phyloP scores from a whole-genome alignment of 306 rosid species.

The Myrica gale region DNA sequence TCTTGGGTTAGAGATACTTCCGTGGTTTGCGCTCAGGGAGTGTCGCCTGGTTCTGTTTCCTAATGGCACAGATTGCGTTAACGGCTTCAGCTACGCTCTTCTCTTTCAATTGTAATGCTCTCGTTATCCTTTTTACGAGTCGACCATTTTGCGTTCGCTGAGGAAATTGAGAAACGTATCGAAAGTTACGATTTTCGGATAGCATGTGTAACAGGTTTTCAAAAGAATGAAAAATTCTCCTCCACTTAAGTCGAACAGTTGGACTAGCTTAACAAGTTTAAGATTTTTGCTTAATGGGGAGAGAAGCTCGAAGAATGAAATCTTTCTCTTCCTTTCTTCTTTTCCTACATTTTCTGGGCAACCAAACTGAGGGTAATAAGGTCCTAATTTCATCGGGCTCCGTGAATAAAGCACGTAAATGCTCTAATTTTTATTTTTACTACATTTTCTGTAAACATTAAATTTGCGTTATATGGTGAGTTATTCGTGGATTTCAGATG shows the following conservation, averaged over 20 bases:
- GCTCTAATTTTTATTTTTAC: too few relatives aligned
- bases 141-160: too few relatives aligned
- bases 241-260: not conserved
- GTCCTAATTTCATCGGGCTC: too few relatives aligned
- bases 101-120: constrained; percentile 42
- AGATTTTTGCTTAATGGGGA: not conserved
- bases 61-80: constrained; percentile 40
- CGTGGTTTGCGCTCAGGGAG: not conserved
- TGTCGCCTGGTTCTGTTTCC: not conserved
- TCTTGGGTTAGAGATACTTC: not conserved
- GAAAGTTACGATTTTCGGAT: too few relatives aligned
- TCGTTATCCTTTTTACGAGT: not conserved
- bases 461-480: not conserved
- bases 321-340: not conserved
- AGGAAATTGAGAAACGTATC: too few relatives aligned
- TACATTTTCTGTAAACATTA: not conserved
- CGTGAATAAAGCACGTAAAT: too few relatives aligned
- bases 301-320: not conserved
- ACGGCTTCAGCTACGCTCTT: constrained; percentile 46
- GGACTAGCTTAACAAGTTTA: not conserved
- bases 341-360: not conserved
- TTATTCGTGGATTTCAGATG: constrained; percentile 35
- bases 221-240: not conserved
- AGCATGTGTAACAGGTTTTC: too few relatives aligned
- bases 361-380: not conserved